Conservation (phyloP, 2,329 filamentous ascomycete genomes). For the Lecanicillium sp. region DNA sequence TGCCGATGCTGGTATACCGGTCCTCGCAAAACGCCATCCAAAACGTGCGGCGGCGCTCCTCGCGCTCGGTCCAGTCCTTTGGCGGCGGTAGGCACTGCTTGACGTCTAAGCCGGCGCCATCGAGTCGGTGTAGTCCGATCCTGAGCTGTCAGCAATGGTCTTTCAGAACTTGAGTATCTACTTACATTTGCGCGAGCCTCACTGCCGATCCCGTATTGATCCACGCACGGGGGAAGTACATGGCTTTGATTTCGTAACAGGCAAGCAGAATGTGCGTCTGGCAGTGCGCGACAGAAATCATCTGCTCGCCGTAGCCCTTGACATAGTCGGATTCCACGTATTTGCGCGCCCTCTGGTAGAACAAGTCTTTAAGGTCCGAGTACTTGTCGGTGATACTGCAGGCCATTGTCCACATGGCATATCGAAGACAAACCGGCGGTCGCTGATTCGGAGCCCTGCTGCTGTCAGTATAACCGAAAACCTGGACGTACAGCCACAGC, state of each 20-base stretch:
- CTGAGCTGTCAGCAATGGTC: conserved; percentile 52
- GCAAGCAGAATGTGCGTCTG: conserved; percentile 77
- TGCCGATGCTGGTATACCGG: conserved; percentile 90
- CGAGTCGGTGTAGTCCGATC: conserved; percentile 85
- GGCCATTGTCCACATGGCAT: conserved; percentile 95
- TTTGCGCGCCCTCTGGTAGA: conserved; percentile 83
- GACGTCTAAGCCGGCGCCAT: conserved; percentile 75
- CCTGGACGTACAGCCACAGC: too few species aligned
- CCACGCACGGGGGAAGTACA: conserved; percentile 96
- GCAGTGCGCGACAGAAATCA: conserved; percentile 78
- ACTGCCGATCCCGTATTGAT: conserved; percentile 77
- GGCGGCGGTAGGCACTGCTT: conserved; percentile 85
- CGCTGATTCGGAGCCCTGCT: conserved; percentile 68
- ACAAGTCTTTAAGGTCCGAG: conserved; percentile 69
- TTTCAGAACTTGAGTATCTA: conserved; percentile 3
- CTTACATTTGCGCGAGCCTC: conserved; percentile 76
- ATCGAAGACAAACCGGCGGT: conserved; percentile 80
- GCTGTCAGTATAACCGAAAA: too few species aligned
- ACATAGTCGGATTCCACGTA: conserved; percentile 87
- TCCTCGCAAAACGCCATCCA: conserved; percentile 92
- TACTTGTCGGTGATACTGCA: conserved; percentile 81
- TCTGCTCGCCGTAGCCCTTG: conserved; percentile 83
- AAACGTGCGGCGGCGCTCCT: conserved; percentile 86
- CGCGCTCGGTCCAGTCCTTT: conserved; percentile 87
- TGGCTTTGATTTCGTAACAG: conserved; percentile 91